These are phyloP conservation scores for Chaetomium cochliodes DNA, from an alignment of 495 filamentous ascomycete genomes.

Conservation along the genomic window DNA sequence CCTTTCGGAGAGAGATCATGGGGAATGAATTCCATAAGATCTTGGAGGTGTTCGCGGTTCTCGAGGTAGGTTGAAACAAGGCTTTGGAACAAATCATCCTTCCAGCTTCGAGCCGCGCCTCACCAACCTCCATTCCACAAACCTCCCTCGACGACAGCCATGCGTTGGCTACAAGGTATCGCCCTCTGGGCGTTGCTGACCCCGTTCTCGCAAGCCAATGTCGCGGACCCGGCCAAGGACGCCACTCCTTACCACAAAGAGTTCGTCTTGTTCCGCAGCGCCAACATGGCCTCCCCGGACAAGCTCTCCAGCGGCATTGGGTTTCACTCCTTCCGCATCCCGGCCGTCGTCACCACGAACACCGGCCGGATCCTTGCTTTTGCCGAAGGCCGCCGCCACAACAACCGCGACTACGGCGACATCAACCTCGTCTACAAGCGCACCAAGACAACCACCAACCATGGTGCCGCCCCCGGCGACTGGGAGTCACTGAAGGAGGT, in stretches of 20 bases:
- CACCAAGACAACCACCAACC: slow-evolving; percentile 3
- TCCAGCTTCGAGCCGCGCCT: not conserved
- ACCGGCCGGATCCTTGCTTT: slow-evolving; percentile 6
- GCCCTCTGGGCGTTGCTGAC: slow-evolving; percentile 3
- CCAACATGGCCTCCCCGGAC: slow-evolving; percentile 8
- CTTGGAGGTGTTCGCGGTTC: not conserved
- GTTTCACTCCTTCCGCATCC: slow-evolving; percentile 11
- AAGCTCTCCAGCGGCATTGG: slow-evolving; percentile 2
- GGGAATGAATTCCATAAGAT: not conserved
- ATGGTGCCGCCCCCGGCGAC: not conserved
- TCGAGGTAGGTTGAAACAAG: not conserved
- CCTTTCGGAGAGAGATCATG: not conserved
- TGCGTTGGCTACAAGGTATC: not conserved
- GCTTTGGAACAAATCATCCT: not conserved
- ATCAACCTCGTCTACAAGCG: slow-evolving; percentile 9
- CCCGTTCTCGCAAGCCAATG: slow-evolving; percentile 1
- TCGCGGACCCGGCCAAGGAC: slow-evolving; percentile 4
- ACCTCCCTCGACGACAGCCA: not conserved
- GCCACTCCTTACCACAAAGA: slow-evolving; percentile 2
- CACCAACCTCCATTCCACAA: not conserved
- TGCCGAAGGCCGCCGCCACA: slow-evolving; percentile 5
- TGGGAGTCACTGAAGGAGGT: not conserved
- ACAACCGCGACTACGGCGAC: slow-evolving; percentile 11
- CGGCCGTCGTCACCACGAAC: not conserved
- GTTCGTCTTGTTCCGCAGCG: slow-evolving; percentile 13